Evolutionary conservation across 2,329 filamentous ascomycete genomes (phyloP).

Genomic region (Colletotrichum nymphaeae): DNA sequence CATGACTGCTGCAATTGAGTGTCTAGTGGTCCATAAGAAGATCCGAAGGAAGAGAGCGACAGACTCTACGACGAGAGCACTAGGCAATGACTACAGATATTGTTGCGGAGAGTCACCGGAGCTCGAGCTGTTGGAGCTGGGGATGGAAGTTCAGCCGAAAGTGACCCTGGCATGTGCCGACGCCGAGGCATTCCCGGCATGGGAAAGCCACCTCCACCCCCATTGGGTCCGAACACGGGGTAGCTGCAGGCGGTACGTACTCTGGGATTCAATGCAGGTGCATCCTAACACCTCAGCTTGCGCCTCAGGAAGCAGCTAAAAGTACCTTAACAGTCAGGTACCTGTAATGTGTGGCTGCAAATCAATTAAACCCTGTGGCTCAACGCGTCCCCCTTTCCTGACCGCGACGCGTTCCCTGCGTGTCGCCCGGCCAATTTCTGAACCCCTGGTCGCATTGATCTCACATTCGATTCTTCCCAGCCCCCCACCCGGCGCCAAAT

Average conservation of each 20-base stretch:
- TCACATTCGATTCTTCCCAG: conserved; percentile 39
- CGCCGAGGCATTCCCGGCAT: conserved; percentile 38
- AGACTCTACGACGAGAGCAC: conserved; percentile 7
- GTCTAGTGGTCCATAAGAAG: conserved; percentile 6
- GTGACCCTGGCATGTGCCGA: conserved; percentile 45
- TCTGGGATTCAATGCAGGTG: not conserved
- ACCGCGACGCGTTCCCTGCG: conserved; percentile 32
- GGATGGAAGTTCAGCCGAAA: conserved; percentile 25
- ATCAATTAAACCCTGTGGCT: conserved; percentile 33
- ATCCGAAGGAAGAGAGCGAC: conserved; percentile 3
- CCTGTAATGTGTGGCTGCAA: conserved; percentile 6
- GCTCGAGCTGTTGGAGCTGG: conserved; percentile 21
- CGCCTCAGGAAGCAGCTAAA: not conserved
- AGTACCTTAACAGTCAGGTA: not conserved
- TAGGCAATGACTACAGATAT: not conserved
- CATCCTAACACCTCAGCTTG: not conserved
- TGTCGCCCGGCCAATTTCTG: conserved; percentile 37
- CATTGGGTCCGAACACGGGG: conserved; percentile 32
- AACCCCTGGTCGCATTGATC: conserved; percentile 38
- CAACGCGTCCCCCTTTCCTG: not conserved
- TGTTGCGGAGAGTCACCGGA: conserved; percentile 12
- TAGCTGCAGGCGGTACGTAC: conserved; percentile 22
- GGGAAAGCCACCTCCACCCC: conserved; percentile 19
- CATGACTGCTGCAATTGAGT: conserved; percentile 48
- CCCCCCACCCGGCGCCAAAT: conserved; percentile 37